A percentile compares a stretch with the other conserved stretches of the same genome.
These are phyloP conservation scores for Hymenoscyphus salicellus DNA, from an alignment of 2,329 filamentous ascomycete species.

Conservation along the genomic window DNA sequence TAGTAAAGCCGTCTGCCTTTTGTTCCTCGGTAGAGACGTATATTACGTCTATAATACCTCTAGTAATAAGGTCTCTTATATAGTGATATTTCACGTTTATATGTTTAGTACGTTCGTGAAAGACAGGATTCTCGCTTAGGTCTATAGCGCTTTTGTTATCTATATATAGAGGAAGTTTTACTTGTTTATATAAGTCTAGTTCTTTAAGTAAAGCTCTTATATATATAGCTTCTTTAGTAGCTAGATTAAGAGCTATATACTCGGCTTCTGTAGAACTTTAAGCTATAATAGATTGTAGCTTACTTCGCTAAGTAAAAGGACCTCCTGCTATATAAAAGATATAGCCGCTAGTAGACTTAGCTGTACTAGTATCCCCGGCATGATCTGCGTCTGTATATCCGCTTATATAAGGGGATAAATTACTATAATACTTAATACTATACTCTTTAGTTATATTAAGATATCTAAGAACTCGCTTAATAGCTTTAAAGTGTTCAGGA, in stretches of 20 bases:
- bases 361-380: too few species aligned
- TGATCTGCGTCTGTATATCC: too few species aligned
- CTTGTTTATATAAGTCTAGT: neutral
- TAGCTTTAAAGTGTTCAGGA: neutral
- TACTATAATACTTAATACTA: neutral
- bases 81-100: conserved; percentile 7
- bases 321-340: too few species aligned
- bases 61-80: conserved; percentile 6
- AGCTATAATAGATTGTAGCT: neutral
- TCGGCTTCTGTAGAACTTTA: neutral
- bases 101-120: conserved; percentile 6
- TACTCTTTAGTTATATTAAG: neutral
- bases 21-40: neutral
- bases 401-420: neutral
- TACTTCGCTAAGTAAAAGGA: neutral
- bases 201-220: neutral
- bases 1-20: too few species aligned
- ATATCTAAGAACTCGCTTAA: neutral
- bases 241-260: neutral
- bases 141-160: neutral
- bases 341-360: too few species aligned
- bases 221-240: neutral
- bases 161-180: neutral
- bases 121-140: neutral
- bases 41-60: neutral